Base-by-base conservation (phyloP, 495 filamentous ascomycete genomes). In the Penicillium lagena region DNA sequence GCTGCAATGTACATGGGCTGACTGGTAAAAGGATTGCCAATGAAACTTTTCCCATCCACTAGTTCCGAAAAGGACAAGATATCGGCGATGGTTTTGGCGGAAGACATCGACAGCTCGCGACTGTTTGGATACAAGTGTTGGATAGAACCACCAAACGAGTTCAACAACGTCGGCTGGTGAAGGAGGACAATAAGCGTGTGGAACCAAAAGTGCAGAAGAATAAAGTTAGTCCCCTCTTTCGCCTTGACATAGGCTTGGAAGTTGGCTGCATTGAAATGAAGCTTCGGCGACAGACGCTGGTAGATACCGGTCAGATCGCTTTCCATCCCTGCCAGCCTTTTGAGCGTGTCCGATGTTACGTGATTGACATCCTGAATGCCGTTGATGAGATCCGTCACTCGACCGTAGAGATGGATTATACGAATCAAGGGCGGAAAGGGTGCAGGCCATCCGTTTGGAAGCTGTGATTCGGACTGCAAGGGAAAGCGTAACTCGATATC, bases 1-100 rank as follows among this genome's bases (percentile, higher is more conserved):
- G 86, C 88, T 4, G 87, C 87, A 52, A 94, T 89, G 56, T 90
- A 94, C 56, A 94, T 89, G 9, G 88, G 88, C 62, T 94, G 88
- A 28, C 83, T 89, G 2, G 85, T 94, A 45, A 94, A 94, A 1
- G 88, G 88, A 44, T 90, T 91, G 9, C 86, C 86, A 39, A 87
- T 84, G 47, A 87, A 84, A 48, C 86, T 86, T 63, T 83, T 83
- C 2, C 83, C 81, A 61, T 90, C 86, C 34, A 89, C 81, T 4
- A 88, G 62, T 53, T 90, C 86, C 1, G 86, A 82, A 52, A 89
- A 90, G 4, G 79, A 80, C 5, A 90, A 68, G 37, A 94, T 90
- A 58, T 94, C 85, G 29, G 86, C 86, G 47, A 94, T 90, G 0
- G 87, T 90, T 67, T 90, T 91, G 40, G 88, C 88, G 28, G 87